Base-by-base conservation (phyloP, 768 basidiomycete species). In the Xerocomus spinulosus region DNA sequence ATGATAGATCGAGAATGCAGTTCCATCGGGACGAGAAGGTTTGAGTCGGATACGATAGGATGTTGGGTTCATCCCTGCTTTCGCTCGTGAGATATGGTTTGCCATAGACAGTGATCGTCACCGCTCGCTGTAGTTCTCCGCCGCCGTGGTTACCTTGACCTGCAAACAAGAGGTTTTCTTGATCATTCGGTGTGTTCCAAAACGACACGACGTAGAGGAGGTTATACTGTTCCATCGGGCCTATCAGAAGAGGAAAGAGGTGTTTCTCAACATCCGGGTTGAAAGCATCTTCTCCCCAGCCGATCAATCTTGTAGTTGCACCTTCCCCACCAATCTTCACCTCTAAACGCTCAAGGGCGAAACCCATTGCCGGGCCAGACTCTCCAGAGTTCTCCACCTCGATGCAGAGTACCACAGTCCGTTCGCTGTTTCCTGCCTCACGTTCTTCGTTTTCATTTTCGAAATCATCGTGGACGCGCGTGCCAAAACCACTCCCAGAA, bases 21-120 rank as follows among this genome's bases (percentile, higher is more conserved):
- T 91, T 95, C 93, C 93, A 96, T 25, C 84, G 73, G 1, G 92
- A 93, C 0, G 83, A 79, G 65, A 93, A 96, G 0, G 80, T 73
- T 12, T 69, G 71, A 8, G 92, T 90, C 0, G 87, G 90, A 55
- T 82, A 89, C 1, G 62, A 53, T 7, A 60, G 20, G 29, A 28
- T 20, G 5, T 56, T 38, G 25, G 58, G 56, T 41, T 51, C 56
- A 34, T 44, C 52, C 8, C 53, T 54, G 33, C 23, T 55, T 30
- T 57, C 57, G 17, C 60, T 50, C 4, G 68, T 44, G 15, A 73
- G 41, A 52, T 76, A 87, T 3, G 92, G 92, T 54, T 80, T 76
- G 9, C 91, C 92, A 46, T 76, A 75, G 21, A 95, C 80, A 39
- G 79, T 79, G 61, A 96, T 94, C 0, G 85, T 77, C 5, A 93